A percentile compares a stretch with the other conserved stretches of the same genome.
Evolutionary conservation across 805 yeast species (phyloP).

Genomic region (Saccharomycopsis oosterbeekiorum): DNA sequence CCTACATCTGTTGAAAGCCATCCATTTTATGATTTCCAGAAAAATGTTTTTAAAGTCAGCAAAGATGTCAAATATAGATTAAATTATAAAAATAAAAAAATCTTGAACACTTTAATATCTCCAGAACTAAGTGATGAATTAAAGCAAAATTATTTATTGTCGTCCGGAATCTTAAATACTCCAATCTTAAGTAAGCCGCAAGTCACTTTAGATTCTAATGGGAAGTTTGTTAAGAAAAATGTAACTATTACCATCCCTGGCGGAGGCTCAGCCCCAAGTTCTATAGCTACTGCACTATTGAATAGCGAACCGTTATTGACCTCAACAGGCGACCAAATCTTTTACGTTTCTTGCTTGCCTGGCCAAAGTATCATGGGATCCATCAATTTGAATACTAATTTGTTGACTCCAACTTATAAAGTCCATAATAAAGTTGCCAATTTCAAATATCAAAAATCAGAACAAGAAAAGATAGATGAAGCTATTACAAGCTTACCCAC

Average conservation of each 20-base stretch:
- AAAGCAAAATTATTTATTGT: slow-evolving; percentile 17
- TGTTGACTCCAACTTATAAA: slow-evolving; percentile 10
- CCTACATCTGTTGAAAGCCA: slow-evolving; percentile 9
- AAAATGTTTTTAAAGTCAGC: slow-evolving; percentile 1
- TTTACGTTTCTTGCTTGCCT: slow-evolving; percentile 14
- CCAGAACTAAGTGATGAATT: slow-evolving; percentile 13
- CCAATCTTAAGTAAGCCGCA: slow-evolving; percentile 12
- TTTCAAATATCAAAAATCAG: slow-evolving; percentile 2
- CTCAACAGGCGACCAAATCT: slow-evolving; percentile 15
- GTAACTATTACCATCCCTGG: slow-evolving; percentile 17
- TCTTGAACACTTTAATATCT: slow-evolving; percentile 6
- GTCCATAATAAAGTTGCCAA: neutral
- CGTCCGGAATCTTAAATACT: slow-evolving; percentile 12
- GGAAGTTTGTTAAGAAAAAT: neutral
- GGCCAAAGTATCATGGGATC: slow-evolving; percentile 16
- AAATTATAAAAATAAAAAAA: slow-evolving; percentile 8
- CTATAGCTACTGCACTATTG: slow-evolving; percentile 12
- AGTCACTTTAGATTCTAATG: slow-evolving; percentile 1
- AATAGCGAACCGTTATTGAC: slow-evolving; percentile 15
- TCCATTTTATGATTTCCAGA: slow-evolving; percentile 4
- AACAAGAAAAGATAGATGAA: slow-evolving; percentile 13
- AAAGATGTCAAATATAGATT: slow-evolving; percentile 4
- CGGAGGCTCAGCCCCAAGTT: slow-evolving; percentile 13
- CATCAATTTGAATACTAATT: slow-evolving; percentile 11
- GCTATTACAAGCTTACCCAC: slow-evolving; percentile 7